phyloP scores from a whole-genome alignment of 257 asterid species.

The Solanum sparsipilum region DNA sequence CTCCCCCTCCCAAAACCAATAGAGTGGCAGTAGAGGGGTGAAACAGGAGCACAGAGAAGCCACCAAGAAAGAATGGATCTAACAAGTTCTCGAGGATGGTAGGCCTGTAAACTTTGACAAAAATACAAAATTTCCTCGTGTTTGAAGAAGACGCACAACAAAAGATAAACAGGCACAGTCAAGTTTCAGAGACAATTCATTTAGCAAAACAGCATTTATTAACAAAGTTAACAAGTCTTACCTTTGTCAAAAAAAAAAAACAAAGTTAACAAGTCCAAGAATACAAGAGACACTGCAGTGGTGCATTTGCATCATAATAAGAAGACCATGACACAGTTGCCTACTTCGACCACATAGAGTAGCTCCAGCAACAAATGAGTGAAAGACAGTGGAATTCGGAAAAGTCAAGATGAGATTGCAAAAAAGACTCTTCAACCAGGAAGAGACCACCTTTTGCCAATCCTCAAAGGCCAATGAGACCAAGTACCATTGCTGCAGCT shows the following conservation, averaged over 20 bases:
- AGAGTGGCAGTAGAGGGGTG: neutral
- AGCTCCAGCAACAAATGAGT: neutral
- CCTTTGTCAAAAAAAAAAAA: no score
- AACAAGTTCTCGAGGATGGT: neutral
- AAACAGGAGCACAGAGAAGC: neutral
- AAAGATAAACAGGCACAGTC: neutral
- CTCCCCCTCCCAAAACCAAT: neutral
- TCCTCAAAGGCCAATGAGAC: neutral
- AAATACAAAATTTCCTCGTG: neutral
- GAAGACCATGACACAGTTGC: neutral
- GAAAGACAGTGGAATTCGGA: neutral
- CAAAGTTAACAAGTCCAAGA: neutral
- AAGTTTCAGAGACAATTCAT: neutral
- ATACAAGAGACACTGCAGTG: neutral
- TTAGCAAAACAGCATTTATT: neutral
- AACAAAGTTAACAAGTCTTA: neutral
- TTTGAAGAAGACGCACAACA: neutral
- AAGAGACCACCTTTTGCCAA: neutral
- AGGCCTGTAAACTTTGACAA: neutral
- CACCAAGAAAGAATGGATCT: neutral
- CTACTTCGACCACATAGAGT: neutral
- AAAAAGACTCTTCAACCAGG: neutral
- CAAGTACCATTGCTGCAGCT: constrained; percentile 11
- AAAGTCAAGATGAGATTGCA: neutral
- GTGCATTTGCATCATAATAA: neutral